Conservation (phyloP, 306 rosid genomes). For the Cotoneaster glaucophyllus region DNA sequence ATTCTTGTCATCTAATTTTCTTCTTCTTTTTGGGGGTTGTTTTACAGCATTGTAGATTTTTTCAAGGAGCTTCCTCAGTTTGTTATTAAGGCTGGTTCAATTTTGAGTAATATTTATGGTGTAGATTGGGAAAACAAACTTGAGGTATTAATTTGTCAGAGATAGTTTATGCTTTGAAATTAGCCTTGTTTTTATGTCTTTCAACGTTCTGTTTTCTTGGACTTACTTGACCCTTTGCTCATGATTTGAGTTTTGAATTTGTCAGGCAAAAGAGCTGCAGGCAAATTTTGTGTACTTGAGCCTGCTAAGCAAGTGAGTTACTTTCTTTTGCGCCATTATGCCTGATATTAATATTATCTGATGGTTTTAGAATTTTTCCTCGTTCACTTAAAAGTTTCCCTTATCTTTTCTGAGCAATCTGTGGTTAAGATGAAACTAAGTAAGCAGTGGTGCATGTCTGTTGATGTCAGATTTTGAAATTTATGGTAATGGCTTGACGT, state of each 20-base stretch:
- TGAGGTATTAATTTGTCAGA: constrained; percentile 46
- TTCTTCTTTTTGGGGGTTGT: constrained; percentile 1
- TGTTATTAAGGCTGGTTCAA: constrained; percentile 78
- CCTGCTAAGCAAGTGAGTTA: constrained; percentile 78
- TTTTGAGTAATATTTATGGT: constrained; percentile 62
- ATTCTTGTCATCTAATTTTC: constrained; percentile 4
- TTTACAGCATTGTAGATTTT: constrained; percentile 71
- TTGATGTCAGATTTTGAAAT: not conserved
- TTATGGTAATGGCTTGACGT: not conserved
- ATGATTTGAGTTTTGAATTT: constrained; percentile 7
- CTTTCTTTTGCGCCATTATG: not conserved
- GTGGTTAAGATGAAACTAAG: not conserved
- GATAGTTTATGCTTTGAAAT: constrained; percentile 14
- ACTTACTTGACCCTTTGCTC: constrained; percentile 18
- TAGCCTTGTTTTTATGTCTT: not conserved
- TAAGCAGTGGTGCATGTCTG: not conserved
- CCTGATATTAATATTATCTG: not conserved
- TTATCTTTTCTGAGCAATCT: not conserved
- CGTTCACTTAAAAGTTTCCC: not conserved
- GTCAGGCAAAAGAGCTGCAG: constrained; percentile 80
- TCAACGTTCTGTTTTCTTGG: not conserved
- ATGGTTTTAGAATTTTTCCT: not conserved
- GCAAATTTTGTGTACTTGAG: constrained; percentile 68
- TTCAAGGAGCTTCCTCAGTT: constrained; percentile 95
- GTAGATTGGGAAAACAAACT: constrained; percentile 91